A percentile compares a stretch with the other conserved stretches of the same genome.
phyloP scores from a whole-genome alignment of 768 basidiomycete genomes.

The Tulasnella sp. region DNA sequence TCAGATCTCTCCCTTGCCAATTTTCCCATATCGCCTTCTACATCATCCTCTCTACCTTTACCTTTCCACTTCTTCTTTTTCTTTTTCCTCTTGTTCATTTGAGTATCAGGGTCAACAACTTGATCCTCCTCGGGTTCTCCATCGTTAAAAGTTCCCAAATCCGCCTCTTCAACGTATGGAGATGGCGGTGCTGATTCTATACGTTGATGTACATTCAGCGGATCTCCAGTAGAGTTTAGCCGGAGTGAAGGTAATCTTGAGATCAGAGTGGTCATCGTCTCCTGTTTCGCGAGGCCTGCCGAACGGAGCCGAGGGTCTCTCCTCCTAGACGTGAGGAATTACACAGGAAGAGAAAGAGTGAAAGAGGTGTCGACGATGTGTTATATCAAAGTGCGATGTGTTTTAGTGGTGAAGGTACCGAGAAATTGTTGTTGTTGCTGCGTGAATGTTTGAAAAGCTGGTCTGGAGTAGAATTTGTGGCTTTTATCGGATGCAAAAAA shows the following conservation, averaged over 20 bases:
- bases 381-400: not conserved
- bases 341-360: not conserved
- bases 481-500: too few species aligned
- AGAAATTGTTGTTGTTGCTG: not conserved
- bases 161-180: conserved; percentile 7
- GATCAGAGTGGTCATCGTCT: conserved; percentile 10
- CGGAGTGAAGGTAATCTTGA: conserved; percentile 4
- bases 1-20: conserved; percentile 22
- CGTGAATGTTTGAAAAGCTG: not conserved
- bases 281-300: not conserved
- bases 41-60: conserved; percentile 19
- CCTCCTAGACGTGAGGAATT: not conserved
- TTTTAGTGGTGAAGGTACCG: not conserved
- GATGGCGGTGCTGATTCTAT: conserved; percentile 13
- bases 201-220: conserved; percentile 3
- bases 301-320: not conserved
- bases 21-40: not conserved
- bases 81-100: not conserved
- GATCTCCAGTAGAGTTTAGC: not conserved
- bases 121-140: not conserved
- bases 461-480: too few species aligned
- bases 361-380: not conserved
- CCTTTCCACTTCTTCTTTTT: conserved; percentile 19
- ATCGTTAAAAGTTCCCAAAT: conserved; percentile 3
- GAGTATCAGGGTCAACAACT: not conserved